Evolutionary conservation across 257 asterid species (phyloP).

Genomic region (Solanum pinnatisectum): DNA sequence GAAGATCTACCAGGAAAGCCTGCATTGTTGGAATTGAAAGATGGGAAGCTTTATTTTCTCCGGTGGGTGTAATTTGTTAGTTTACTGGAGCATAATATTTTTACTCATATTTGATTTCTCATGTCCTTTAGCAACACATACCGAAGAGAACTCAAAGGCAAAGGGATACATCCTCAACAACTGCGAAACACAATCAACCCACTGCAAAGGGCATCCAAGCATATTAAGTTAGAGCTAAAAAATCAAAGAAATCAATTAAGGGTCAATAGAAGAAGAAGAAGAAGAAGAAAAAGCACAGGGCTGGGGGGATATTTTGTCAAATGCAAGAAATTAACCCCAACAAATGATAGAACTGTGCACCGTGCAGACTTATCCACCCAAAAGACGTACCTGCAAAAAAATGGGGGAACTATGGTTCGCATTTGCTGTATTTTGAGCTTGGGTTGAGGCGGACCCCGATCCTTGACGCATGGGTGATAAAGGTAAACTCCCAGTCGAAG

Average conservation of each 20-base stretch:
- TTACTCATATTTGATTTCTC: background rate
- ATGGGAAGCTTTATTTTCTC: conserved; percentile 5
- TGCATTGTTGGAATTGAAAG: conserved; percentile 21
- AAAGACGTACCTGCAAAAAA: conserved; percentile 68
- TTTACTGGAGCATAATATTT: background rate
- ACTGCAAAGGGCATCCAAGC: conserved; percentile 31
- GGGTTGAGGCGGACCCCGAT: conserved; percentile 51
- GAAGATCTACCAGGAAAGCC: conserved; percentile 85
- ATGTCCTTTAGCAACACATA: conserved; percentile 28
- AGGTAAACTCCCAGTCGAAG: conserved; percentile 59
- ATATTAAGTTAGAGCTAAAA: background rate
- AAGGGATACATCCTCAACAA: conserved; percentile 83
- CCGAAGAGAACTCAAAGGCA: conserved; percentile 96
- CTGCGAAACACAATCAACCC: conserved; percentile 93
- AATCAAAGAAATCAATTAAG: background rate
- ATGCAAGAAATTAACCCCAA: background rate
- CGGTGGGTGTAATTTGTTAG: background rate
- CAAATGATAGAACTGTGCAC: background rate
- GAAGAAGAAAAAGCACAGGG: background rate
- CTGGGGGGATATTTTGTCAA: background rate
- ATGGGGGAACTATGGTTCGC: conserved; percentile 80
- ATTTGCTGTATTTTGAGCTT: conserved; percentile 59
- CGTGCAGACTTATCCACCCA: background rate
- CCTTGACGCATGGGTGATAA: conserved; percentile 71
- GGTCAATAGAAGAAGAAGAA: background rate